phyloP scores from a whole-genome alignment of 192 early-diverging fungal species.

The Obelidium mucronatum region DNA sequence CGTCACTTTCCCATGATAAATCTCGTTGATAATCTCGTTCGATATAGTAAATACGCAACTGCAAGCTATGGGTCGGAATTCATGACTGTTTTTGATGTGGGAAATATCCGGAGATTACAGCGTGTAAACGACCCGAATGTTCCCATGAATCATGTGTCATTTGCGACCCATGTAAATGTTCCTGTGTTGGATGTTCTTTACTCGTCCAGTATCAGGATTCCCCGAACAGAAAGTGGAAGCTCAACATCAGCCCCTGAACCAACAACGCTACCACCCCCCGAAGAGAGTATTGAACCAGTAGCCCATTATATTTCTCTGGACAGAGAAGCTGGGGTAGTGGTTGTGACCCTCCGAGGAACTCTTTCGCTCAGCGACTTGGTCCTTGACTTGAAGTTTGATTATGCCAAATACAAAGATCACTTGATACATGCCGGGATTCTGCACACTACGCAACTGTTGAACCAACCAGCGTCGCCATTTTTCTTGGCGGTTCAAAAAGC shows the following conservation, averaged over 20 bases:
- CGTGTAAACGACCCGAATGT: constrained; percentile 34
- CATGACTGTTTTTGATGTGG: constrained; percentile 47
- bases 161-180: constrained; percentile 57
- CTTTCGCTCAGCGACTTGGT: constrained; percentile 53
- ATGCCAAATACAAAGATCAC: constrained; percentile 34
- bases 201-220: constrained; percentile 38
- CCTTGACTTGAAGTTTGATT: constrained; percentile 51
- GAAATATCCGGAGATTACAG: constrained; percentile 47
- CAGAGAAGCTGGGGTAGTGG: constrained; percentile 45
- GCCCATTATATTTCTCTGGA: constrained; percentile 56
- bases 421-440: constrained; percentile 54
- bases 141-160: constrained; percentile 56
- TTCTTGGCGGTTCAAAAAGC: constrained; percentile 70
- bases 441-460: constrained; percentile 42
- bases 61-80: constrained; percentile 50
- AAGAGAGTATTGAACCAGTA: constrained; percentile 49
- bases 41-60: constrained; percentile 55
- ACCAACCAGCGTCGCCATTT: constrained; percentile 33
- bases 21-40: constrained; percentile 39
- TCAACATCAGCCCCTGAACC: neutral
- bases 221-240: too few relatives aligned
- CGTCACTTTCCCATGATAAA: constrained; percentile 41
- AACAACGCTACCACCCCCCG: neutral
- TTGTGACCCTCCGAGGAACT: constrained; percentile 58
- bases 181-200: constrained; percentile 55